Conservation (phyloP, 140 eudicot species). For the Erigeron philadelphicus region DNA sequence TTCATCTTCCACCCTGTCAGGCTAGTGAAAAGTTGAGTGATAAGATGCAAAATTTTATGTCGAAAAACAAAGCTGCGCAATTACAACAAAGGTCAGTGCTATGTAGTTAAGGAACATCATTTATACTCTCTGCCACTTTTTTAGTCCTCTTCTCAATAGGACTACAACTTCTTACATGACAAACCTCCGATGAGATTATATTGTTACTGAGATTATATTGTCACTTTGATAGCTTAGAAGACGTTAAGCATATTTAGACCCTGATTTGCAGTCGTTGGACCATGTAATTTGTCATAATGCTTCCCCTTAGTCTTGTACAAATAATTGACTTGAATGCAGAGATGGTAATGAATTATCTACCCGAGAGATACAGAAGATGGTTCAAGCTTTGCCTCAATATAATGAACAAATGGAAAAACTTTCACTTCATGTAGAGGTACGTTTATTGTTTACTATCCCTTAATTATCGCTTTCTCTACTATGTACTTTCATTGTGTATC, state of each 20-base stretch:
- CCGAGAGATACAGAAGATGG: slow-evolving; percentile 91
- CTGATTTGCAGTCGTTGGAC: not conserved
- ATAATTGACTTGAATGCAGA: slow-evolving; percentile 45
- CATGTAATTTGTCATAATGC: slow-evolving; percentile 5
- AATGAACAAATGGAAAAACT: slow-evolving; percentile 92
- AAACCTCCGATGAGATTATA: too few species aligned
- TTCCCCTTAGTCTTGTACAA: not conserved
- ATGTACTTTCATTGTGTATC: not conserved
- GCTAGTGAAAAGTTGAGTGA: slow-evolving; percentile 92
- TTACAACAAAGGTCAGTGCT: slow-evolving; percentile 76
- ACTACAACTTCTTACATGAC: too few species aligned
- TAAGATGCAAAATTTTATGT: slow-evolving; percentile 76
- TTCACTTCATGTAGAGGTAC: slow-evolving; percentile 88
- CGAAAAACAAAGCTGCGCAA: slow-evolving; percentile 96
- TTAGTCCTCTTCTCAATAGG: not conserved
- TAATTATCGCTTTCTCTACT: not conserved
- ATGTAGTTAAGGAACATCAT: not conserved
- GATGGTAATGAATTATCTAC: slow-evolving; percentile 79
- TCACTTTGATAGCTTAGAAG: not conserved
- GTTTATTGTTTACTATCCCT: slow-evolving; percentile 10
- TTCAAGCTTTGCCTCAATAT: slow-evolving; percentile 92
- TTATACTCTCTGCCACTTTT: not conserved
- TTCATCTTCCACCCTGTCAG: slow-evolving; percentile 42
- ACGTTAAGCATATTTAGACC: not conserved
- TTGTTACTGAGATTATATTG: too few species aligned